Evolutionary conservation across 1,284 basidiomycete species (phyloP).

Genomic region (Ustilago nuda): DNA sequence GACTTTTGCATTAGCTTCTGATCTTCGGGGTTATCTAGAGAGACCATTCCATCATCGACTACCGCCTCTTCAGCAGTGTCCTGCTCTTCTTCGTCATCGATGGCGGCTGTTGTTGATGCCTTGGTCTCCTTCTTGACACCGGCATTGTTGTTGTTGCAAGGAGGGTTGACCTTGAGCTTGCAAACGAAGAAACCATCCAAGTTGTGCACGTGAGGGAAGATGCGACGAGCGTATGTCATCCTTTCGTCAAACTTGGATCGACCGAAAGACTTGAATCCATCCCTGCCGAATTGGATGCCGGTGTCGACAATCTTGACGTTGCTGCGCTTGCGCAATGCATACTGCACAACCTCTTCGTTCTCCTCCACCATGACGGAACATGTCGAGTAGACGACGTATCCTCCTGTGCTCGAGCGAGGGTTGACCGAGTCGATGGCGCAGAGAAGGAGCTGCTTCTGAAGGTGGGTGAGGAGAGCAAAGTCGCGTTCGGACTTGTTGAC

Average conservation of each 20-base stretch:
- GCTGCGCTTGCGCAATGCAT: conserved; percentile 96
- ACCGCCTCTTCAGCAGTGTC: conserved; percentile 3
- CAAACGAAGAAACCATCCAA: conserved; percentile 99
- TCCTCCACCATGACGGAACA: conserved; percentile 98
- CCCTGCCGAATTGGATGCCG: conserved; percentile 90
- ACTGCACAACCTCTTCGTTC: conserved; percentile 97
- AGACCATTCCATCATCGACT: conserved; percentile 19
- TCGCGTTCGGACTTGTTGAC: conserved; percentile 97
- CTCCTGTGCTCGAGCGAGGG: conserved; percentile 88
- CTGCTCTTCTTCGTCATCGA: conserved; percentile 6
- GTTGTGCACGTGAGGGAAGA: conserved; percentile 70
- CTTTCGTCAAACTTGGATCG: conserved; percentile 87
- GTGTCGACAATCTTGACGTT: conserved; percentile 93
- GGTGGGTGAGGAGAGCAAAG: conserved; percentile 86
- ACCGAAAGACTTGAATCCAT: conserved; percentile 89
- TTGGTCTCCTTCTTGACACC: neutral
- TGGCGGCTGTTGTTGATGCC: neutral
- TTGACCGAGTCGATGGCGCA: conserved; percentile 97
- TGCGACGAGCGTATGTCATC: conserved; percentile 71
- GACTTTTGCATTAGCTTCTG: conserved; percentile 50
- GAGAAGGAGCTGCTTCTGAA: conserved; percentile 98
- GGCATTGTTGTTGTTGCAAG: conserved; percentile 29
- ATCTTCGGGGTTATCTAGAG: conserved; percentile 45
- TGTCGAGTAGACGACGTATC: conserved; percentile 96
- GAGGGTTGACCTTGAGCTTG: conserved; percentile 84